Evolutionary conservation across 441 rosid species (phyloP), one percentile per base, ranked within the genome.

Genomic region (Brassica balearica): DNA sequence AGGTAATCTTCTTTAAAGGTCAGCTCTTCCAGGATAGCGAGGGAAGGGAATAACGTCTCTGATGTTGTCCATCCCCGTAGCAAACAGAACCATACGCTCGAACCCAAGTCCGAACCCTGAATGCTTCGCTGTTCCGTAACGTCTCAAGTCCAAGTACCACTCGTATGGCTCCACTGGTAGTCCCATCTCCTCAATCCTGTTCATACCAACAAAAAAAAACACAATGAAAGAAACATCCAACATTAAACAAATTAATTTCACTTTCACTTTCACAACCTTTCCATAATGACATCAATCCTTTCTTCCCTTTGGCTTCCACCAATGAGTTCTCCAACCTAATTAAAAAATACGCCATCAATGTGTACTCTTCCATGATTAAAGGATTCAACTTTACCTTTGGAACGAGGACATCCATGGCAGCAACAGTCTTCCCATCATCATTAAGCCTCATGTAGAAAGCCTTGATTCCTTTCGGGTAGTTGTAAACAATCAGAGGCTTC

Each of bases 11-110:
- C 48, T 10, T 10, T 87, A 95, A 19, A 95, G 96, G 85, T 95
- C 99, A 17, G 99, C 99, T 81, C 88, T 89, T 53, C 97, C 98
- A 0, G 99, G 97, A 82, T 87, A 95, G 74, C 99, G 85, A 4
- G 98, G 99, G 92, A 95, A 95, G 5, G 99, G 99, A 17, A 95
- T 92, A 27, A 95, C 97, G 6, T 95, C 99, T 85, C 99, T 86
- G 48, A 95, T 95, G 78, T 95, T 95, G 71, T 95, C 98, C 0
- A 95, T 84, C 20, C 99, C 99, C 6, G 98, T 95, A 10, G 98
- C 96, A 6, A 95, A 95, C 19, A 95, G 94, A 78, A 92, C 80
- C 99, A 95, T 95, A 72, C 99, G 76, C 68, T 95, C 99, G 48
- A 95, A 95, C 3, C 99, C 99, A 65, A 95, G 85, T 71, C 99